Conservation (phyloP, 257 asterid genomes). For the Penstemon barbatus region DNA sequence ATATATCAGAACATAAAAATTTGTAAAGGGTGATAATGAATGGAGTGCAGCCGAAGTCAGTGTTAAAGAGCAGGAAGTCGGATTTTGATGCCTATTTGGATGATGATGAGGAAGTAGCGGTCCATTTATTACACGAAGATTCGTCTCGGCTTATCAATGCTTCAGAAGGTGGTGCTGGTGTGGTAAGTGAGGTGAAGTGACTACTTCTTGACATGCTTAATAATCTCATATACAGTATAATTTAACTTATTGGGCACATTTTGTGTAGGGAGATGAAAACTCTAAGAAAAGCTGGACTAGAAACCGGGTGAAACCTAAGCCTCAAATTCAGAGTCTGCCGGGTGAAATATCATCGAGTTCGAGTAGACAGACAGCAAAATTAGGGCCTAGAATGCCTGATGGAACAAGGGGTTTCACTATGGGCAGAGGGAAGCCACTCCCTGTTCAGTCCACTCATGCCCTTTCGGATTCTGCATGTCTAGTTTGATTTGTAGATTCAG, state of each 20-base stretch:
- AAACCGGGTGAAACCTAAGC: slow-evolving; percentile 61
- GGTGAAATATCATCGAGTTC: slow-evolving; percentile 38
- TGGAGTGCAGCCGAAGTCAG: slow-evolving; percentile 70
- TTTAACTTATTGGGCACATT: too few species aligned
- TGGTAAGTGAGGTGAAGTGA: slow-evolving; percentile 26
- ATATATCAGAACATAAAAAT: too few species aligned
- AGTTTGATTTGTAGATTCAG: too few species aligned
- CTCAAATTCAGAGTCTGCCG: slow-evolving; percentile 51
- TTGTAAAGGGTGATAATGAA: neutral
- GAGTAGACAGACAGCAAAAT: slow-evolving; percentile 37
- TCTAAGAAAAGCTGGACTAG: slow-evolving; percentile 63
- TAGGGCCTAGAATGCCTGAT: slow-evolving; percentile 94
- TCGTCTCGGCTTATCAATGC: slow-evolving; percentile 31
- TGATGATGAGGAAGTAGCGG: slow-evolving; percentile 42
- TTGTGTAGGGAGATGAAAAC: slow-evolving; percentile 52
- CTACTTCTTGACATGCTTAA: neutral
- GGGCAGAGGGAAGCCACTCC: slow-evolving; percentile 91
- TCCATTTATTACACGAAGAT: slow-evolving; percentile 31
- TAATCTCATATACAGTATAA: too few species aligned
- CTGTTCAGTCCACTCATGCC: slow-evolving; percentile 31
- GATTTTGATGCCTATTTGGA: slow-evolving; percentile 63
- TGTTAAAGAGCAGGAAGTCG: slow-evolving; percentile 56
- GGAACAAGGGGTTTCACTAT: slow-evolving; percentile 93
- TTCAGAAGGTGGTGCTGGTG: slow-evolving; percentile 22
- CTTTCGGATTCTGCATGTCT: too few species aligned